A percentile compares a stretch with the other conserved stretches of the same genome.
Evolutionary conservation across 306 rosid species (phyloP).

Genomic region (Cucumis cinereus): DNA sequence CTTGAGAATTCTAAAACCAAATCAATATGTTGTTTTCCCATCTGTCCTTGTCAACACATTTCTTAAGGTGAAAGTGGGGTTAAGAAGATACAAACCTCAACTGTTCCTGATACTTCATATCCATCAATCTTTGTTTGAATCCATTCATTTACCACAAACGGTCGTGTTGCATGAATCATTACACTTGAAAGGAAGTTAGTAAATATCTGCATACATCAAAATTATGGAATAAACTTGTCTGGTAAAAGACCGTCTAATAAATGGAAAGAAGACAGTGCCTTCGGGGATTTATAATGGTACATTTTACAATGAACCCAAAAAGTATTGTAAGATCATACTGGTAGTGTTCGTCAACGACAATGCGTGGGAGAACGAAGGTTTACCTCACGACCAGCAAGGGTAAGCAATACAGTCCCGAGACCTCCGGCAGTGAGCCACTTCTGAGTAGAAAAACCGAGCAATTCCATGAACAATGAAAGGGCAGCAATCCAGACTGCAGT

Average conservation of each 20-base stretch:
- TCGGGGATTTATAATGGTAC: not conserved
- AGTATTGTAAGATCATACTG: not conserved
- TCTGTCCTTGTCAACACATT: not conserved
- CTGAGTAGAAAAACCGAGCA: slow-evolving; percentile 95
- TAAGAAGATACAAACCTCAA: slow-evolving; percentile 63
- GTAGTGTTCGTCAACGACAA: not conserved
- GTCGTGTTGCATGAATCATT: slow-evolving; percentile 91
- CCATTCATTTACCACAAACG: slow-evolving; percentile 89
- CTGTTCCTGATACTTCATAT: slow-evolving; percentile 97
- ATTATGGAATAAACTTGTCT: slow-evolving; percentile 5
- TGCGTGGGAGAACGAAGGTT: slow-evolving; percentile 13
- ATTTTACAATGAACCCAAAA: slow-evolving; percentile 2
- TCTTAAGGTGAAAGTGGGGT: not conserved
- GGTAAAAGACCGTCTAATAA: not conserved
- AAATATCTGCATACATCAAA: slow-evolving; percentile 61
- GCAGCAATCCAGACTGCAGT: slow-evolving; percentile 98
- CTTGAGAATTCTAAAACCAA: not conserved
- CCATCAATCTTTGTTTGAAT: slow-evolving; percentile 95
- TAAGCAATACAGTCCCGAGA: slow-evolving; percentile 90
- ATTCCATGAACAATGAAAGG: slow-evolving; percentile 86
- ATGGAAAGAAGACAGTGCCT: not conserved
- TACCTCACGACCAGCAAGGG: slow-evolving; percentile 99
- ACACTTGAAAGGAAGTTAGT: slow-evolving; percentile 95
- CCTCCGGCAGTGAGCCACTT: slow-evolving; percentile 99
- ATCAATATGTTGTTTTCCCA: not conserved